A percentile compares a stretch with the other conserved stretches of the same genome.
phyloP scores from a whole-genome alignment of 2,329 filamentous ascomycete species.

The Dactylellina haptotyla region DNA sequence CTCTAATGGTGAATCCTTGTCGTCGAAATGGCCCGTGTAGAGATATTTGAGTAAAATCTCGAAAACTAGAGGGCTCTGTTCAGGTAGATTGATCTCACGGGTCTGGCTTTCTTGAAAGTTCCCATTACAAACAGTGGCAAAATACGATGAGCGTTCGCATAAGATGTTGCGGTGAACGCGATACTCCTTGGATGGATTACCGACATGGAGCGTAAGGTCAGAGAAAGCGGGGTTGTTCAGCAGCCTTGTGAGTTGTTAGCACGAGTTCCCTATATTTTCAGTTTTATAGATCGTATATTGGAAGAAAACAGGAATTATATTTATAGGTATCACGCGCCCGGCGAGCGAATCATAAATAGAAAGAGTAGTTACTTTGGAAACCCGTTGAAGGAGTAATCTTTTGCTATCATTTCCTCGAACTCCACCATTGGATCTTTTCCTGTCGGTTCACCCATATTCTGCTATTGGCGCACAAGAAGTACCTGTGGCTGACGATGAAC shows the following conservation, averaged over 20 bases:
- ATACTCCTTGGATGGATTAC: slow-evolving; percentile 35
- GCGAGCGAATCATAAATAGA: too few species aligned
- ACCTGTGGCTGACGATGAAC: too few species aligned
- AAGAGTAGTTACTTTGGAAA: slow-evolving; percentile 10
- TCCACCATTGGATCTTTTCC: background rate
- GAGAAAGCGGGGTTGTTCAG: slow-evolving; percentile 1
- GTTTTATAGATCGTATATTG: background rate
- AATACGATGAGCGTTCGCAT: slow-evolving; percentile 53
- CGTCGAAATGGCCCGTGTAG: background rate
- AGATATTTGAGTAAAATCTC: background rate
- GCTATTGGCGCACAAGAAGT: too few species aligned
- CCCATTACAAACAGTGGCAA: slow-evolving; percentile 52
- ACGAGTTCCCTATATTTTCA: background rate
- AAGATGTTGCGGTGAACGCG: slow-evolving; percentile 54
- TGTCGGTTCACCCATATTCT: background rate
- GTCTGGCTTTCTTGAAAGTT: background rate
- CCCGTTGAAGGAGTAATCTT: background rate
- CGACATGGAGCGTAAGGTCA: slow-evolving; percentile 47
- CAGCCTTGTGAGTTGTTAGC: background rate
- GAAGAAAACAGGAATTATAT: too few species aligned
- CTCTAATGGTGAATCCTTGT: background rate
- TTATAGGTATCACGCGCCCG: too few species aligned
- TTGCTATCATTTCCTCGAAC: background rate
- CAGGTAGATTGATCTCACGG: background rate
- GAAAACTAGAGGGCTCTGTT: background rate